These are phyloP conservation scores for Penicillium sp. DNA, from an alignment of 2,329 filamentous ascomycete genomes.

Conservation along the genomic window DNA sequence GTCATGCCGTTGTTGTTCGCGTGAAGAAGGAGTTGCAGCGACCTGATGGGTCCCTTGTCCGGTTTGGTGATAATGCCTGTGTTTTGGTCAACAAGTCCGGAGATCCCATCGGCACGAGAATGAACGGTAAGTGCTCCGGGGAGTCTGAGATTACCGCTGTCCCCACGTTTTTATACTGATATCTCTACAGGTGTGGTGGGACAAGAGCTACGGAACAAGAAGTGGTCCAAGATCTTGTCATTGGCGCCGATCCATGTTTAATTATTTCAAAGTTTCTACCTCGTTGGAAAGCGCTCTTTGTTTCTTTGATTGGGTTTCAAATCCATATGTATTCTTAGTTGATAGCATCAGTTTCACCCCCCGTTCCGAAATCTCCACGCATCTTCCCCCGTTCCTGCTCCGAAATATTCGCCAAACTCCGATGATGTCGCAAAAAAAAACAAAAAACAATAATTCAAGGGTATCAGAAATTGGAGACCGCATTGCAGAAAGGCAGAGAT, in stretches of 20 bases:
- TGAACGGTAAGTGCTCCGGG: constrained; percentile 62
- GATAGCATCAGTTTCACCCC: neutral
- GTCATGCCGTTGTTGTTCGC: constrained; percentile 91
- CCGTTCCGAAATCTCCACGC: constrained; percentile 10
- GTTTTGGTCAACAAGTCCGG: constrained; percentile 96
- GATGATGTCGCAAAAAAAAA: constrained; percentile 11
- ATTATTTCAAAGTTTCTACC: constrained; percentile 27
- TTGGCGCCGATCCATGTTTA: constrained; percentile 82
- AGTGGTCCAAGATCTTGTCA: constrained; percentile 98
- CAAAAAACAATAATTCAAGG: constrained; percentile 21
- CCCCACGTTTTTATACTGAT: constrained; percentile 21
- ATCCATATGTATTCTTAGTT: constrained; percentile 33
- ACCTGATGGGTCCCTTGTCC: constrained; percentile 82
- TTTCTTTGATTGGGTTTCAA: constrained; percentile 14
- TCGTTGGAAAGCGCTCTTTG: constrained; percentile 29
- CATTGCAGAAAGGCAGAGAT: constrained; percentile 20
- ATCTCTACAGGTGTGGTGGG: constrained; percentile 69
- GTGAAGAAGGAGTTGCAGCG: constrained; percentile 84
- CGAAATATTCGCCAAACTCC: constrained; percentile 8
- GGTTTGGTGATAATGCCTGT: constrained; percentile 97
- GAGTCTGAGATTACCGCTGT: neutral
- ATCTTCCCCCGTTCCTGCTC: neutral
- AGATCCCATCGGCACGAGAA: constrained; percentile 87
- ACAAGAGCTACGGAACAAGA: constrained; percentile 80
- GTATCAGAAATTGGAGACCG: constrained; percentile 30